Evolutionary conservation across 2,329 filamentous ascomycete genomes (phyloP).

Genomic region (Daldinia sp.): DNA sequence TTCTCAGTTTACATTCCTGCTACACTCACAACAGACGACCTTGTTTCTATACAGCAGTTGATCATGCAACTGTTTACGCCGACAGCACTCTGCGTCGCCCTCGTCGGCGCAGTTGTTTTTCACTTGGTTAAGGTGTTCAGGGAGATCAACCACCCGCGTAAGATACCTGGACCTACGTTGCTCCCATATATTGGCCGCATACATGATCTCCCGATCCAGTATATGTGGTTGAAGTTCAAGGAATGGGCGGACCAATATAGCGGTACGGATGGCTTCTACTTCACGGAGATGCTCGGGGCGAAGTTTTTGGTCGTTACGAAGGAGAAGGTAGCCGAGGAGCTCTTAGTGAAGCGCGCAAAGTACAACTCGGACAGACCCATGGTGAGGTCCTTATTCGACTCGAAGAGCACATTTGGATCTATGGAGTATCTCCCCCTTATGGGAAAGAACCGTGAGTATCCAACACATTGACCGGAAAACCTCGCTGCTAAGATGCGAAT

Average conservation of each 20-base stretch:
- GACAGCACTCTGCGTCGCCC: constrained; percentile 37
- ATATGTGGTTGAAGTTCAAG: constrained; percentile 67
- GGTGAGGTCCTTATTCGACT: constrained; percentile 65
- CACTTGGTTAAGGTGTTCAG: constrained; percentile 49
- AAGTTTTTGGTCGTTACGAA: constrained; percentile 61
- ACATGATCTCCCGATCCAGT: constrained; percentile 61
- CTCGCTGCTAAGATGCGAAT: constrained; percentile 4
- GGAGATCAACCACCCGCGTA: constrained; percentile 50
- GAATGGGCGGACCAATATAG: constrained; percentile 53
- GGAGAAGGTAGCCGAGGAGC: constrained; percentile 65
- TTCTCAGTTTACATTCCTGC: constrained; percentile 17
- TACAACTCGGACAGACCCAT: constrained; percentile 62
- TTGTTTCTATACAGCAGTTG: constrained; percentile 19
- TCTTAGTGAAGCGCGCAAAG: constrained; percentile 64
- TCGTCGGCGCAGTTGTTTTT: constrained; percentile 43
- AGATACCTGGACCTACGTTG: constrained; percentile 51
- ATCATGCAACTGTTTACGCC: constrained; percentile 49
- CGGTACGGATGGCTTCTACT: constrained; percentile 51
- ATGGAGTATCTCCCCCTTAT: constrained; percentile 69
- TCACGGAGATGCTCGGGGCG: constrained; percentile 53
- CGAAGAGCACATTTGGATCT: constrained; percentile 65
- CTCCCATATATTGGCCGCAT: constrained; percentile 55
- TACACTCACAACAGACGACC: constrained; percentile 10
- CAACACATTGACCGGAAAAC: neutral
- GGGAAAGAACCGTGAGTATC: constrained; percentile 64